Base-by-base conservation (phyloP, 345 rosid genomes). In the Schrenkiella parvula region DNA sequence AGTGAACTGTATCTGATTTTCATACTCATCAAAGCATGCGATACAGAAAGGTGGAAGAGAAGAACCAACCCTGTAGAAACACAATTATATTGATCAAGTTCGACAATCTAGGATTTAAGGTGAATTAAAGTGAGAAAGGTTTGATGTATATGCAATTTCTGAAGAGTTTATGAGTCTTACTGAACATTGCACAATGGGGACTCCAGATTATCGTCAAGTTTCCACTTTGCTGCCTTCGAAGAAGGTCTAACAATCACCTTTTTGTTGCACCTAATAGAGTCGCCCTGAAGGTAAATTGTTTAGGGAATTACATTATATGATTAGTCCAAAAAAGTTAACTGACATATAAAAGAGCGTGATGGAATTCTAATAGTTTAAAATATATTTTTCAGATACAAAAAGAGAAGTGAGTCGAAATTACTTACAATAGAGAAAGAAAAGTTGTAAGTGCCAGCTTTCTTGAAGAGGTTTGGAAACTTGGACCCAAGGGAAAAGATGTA, bases 31-130 rank as follows among this genome's bases (percentile, higher is more conserved):
- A 43, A 72, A 73, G 57, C 93, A 82, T 22, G 73, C 80, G 48
- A 90, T 57, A 53, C 38, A 53, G 38, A 65, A 18, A 14, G 64
- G 61, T 1, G 85, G 83, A 47, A 84, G 74, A 15, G 29, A 63
- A 2, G 82, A 83, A 61, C 93, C 96, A 25, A 83, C 82, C 76
- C 96, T 87, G 84, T 39, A 43, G 39, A 73, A n/a, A 48, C 43
- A 42, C 17, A 22, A 3, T 47, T 46, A 38, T 19, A 64, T 39
- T 15, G 6, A 51, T 50, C 53, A 71, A 29, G n/a, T 19, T 29
- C 1, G 6, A 32, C 1, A 65, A 62, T n/a, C n/a, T n/a, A n/a
- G 44, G 35, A 18, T 2, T 37, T 1, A 61, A 41, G 21, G 21
- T 51, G 19, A 32, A 51, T 15, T 2, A 5, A 42, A 8, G 19